A percentile compares a stretch with the other conserved stretches of the same genome.
Evolutionary conservation across 306 rosid species (phyloP).

Genomic region (Vicia faba): DNA sequence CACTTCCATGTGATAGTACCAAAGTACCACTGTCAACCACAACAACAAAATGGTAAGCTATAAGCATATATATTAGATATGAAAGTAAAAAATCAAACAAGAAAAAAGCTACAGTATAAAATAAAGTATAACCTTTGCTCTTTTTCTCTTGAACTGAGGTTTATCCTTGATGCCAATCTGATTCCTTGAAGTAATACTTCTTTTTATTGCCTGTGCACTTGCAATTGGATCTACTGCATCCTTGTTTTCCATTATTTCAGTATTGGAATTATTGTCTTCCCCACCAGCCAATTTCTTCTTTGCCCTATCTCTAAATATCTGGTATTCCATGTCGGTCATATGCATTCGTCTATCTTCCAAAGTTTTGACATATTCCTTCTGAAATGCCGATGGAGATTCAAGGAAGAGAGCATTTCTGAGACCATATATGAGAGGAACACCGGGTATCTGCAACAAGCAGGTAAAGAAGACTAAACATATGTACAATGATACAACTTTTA

Average conservation of each 20-base stretch:
- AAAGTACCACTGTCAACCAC: no score
- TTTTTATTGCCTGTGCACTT: conserved; percentile 37
- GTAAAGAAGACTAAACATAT: conserved; percentile 16
- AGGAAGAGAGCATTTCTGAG: conserved; percentile 73
- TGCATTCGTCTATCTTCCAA: conserved; percentile 63
- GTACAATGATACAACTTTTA: conserved; percentile 1
- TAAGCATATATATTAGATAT: conserved; percentile 2
- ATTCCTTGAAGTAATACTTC: conserved; percentile 31
- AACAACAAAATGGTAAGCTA: conserved; percentile 13
- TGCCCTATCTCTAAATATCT: conserved; percentile 41
- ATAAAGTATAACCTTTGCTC: conserved; percentile 60
- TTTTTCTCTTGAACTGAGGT: conserved; percentile 79
- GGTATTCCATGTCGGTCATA: conserved; percentile 52
- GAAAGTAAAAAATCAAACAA: not conserved
- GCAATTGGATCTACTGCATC: conserved; percentile 46
- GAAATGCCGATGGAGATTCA: conserved; percentile 62
- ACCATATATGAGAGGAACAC: conserved; percentile 75
- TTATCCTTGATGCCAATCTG: conserved; percentile 53
- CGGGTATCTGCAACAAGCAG: conserved; percentile 61
- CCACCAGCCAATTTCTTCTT: conserved; percentile 32
- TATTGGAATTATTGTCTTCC: conserved; percentile 34
- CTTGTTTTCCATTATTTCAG: conserved; percentile 39
- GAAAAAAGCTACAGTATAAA: conserved; percentile 5
- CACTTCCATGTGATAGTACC: not conserved
- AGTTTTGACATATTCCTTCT: conserved; percentile 61